phyloP scores from a whole-genome alignment of 78 protist species.

The Pigoraptor vietnamica region DNA sequence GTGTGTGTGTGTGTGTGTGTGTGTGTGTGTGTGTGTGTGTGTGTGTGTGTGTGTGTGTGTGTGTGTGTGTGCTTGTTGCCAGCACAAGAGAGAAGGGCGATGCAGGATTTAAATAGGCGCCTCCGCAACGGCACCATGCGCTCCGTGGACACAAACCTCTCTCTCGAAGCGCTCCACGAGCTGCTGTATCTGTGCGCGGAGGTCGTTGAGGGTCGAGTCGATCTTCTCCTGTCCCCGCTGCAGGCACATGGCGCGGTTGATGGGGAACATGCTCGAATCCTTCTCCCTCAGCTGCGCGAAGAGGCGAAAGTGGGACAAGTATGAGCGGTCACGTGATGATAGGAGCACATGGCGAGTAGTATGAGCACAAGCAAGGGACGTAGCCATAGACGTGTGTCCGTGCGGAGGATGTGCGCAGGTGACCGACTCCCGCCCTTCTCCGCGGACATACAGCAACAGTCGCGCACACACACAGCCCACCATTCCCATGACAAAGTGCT shows the following conservation, averaged over 20 bases:
- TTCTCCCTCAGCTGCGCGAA: not conserved
- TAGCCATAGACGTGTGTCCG: too few species aligned
- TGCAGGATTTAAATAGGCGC: not conserved
- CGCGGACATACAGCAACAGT: not conserved
- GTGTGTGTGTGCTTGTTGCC: too few species aligned
- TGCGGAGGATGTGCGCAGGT: not conserved
- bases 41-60: too few species aligned
- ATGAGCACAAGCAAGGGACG: not conserved
- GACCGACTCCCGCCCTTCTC: not conserved
- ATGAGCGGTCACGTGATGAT: not conserved
- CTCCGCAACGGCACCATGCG: not conserved
- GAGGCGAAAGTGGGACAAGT: not conserved
- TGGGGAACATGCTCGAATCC: not conserved
- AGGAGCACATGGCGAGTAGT: not conserved
- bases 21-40: too few species aligned
- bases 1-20: too few species aligned
- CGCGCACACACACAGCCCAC: not conserved
- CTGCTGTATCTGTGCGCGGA: not conserved
- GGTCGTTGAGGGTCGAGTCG: not conserved
- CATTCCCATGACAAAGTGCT: not conserved
- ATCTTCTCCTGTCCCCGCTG: not conserved
- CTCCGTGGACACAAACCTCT: not conserved
- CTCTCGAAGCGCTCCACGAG: not conserved
- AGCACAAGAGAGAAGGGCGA: not conserved
- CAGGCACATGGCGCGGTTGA: not conserved